Evolutionary conservation across 139 green algal species (phyloP), one percentile per base, ranked within the genome.

Genomic region (Tetraselmis striata): DNA sequence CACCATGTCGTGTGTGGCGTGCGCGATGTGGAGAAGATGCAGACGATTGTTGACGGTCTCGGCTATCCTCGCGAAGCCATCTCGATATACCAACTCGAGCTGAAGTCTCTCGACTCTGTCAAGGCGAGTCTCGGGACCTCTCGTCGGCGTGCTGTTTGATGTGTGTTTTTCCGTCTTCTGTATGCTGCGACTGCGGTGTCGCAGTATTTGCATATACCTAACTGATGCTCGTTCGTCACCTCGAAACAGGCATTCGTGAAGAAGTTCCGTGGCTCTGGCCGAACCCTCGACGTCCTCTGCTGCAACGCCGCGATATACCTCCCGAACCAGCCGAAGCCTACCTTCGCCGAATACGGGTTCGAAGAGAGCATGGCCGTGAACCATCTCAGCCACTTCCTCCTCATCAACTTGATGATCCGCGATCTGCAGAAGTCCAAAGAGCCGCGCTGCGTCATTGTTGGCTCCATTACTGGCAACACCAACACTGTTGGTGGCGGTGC

Each of bases 401-500:
- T 98, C 75, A 85, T 85, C 74, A 93, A 97, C 86, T 84, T 97
- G 80, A 84, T 98, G 80, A 78, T 97, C 80, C 86, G 94, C 28
- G 91, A 98, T 81, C 86, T 98, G 24, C 85, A 95, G 87, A 84
- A 91, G 74, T 85, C 59, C 59, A 81, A 79, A 29, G 31, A 80
- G 28, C 67, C 79, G 45, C 84, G 92, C 82, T 84, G 93, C 79
- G 85, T 98, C 86, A 98, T 98, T 59, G 94, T 98, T n/a, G 95
- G 95, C 58, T 97, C 93, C 80, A 95, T 98, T 88, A 98, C 95
- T 24, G 95, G 94, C 83, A 98, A 98, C 94, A 96, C 92, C 79
- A 98, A 98, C 92, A 98, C 95, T 0, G 84, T 98, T 79, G 95
- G 84, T 22, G 88, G 86, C 18, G 45, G 45, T 25, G 45, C 45